These are phyloP conservation scores for Pleurotus djamor DNA, from an alignment of 768 basidiomycete genomes.

Conservation along the genomic window DNA sequence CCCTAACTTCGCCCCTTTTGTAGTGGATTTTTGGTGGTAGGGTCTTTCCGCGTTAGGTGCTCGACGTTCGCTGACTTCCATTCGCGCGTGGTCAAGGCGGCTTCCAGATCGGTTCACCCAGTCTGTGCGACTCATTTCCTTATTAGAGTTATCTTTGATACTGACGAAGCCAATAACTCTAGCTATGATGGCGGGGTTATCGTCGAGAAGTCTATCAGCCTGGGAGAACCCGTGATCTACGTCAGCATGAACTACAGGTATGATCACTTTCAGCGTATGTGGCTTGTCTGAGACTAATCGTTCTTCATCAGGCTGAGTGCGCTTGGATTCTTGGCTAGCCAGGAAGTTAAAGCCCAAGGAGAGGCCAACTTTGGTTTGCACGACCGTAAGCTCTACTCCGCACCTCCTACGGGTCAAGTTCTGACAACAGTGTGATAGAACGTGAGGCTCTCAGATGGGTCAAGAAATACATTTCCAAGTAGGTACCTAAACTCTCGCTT, in stretches of 20 bases:
- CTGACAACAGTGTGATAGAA: not conserved
- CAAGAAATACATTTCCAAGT: conserved; percentile 49
- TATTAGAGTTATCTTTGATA: not conserved
- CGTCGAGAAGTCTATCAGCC: conserved; percentile 39
- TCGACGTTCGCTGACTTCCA: not conserved
- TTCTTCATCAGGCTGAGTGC: conserved; percentile 11
- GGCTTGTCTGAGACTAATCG: conserved; percentile 2
- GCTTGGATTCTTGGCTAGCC: conserved; percentile 43
- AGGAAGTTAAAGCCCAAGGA: conserved; percentile 39
- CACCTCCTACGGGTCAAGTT: not conserved
- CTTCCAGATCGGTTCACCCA: conserved; percentile 17
- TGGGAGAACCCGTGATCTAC: conserved; percentile 45
- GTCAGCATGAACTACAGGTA: conserved; percentile 53
- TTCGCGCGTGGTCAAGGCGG: conserved; percentile 6
- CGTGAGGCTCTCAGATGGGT: conserved; percentile 53
- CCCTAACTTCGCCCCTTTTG: not conserved
- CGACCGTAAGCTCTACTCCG: conserved; percentile 40
- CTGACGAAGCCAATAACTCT: not conserved
- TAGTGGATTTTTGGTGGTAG: conserved; percentile 47
- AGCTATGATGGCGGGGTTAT: conserved; percentile 41
- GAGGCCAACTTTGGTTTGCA: conserved; percentile 57
- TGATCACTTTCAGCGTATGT: not conserved
- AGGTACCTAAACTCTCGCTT: not conserved
- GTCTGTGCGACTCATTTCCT: conserved; percentile 7
- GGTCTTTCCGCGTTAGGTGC: not conserved